Conservation (phyloP, 2,329 filamentous ascomycete genomes). For the Ophiostoma fasciatum region DNA sequence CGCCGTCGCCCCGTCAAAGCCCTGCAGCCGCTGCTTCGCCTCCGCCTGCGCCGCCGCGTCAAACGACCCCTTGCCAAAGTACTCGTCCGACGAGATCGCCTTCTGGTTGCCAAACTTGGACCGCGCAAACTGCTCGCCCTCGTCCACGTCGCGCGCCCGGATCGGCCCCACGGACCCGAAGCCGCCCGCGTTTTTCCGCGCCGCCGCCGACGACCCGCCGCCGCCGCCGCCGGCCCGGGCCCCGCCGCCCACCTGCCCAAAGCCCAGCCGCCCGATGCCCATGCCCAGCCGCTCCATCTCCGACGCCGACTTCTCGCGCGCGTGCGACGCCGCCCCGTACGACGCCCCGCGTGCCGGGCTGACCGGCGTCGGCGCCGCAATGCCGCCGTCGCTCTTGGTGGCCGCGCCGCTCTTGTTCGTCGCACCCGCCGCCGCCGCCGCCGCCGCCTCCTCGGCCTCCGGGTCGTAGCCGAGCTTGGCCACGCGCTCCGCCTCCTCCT, state of each 20-base stretch:
- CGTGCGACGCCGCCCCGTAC: constrained; percentile 47
- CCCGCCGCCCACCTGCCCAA: constrained; percentile 63
- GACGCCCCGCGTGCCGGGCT: constrained; percentile 46
- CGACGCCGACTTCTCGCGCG: constrained; percentile 48
- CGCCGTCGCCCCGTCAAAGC: constrained; percentile 80
- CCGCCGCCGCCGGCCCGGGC: constrained; percentile 15
- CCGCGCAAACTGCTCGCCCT: constrained; percentile 71
- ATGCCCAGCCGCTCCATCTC: constrained; percentile 85
- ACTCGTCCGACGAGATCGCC: constrained; percentile 94
- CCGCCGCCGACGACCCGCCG: constrained; percentile 28
- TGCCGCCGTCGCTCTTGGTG: constrained; percentile 18
- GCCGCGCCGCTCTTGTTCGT: constrained; percentile 31
- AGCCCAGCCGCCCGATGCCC: constrained; percentile 73
- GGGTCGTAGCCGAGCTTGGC: constrained; percentile 92
- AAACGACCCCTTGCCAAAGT: constrained; percentile 82
- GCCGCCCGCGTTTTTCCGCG: constrained; percentile 59
- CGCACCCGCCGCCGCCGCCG: constrained; percentile 24
- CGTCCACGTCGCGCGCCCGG: constrained; percentile 56
- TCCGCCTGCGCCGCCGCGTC: constrained; percentile 70
- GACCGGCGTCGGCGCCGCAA: constrained; percentile 60
- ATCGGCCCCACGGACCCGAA: constrained; percentile 75
- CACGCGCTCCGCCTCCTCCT: constrained; percentile 92
- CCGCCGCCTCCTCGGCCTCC: constrained; percentile 56
- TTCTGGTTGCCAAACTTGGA: constrained; percentile 86
- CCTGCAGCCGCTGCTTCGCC: constrained; percentile 74